A percentile compares a stretch with the other conserved stretches of the same genome.
Evolutionary conservation across 2,329 filamentous ascomycete species (phyloP).

Genomic region (Fusarium gaditjirri): DNA sequence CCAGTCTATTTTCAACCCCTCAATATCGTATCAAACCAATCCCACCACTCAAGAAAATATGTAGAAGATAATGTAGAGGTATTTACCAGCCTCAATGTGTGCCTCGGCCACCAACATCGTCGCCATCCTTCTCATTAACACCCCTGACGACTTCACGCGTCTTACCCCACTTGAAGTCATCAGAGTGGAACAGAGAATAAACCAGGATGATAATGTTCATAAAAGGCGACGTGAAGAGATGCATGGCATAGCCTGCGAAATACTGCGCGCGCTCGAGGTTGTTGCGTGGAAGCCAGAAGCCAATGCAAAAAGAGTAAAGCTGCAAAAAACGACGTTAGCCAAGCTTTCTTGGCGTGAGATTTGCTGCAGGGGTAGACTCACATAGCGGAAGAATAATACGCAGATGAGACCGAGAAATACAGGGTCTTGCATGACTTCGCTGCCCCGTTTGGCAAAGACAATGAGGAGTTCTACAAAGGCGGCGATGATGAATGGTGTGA

Average conservation of each 20-base stretch:
- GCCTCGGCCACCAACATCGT: constrained; percentile 39
- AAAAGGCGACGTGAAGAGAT: constrained; percentile 53
- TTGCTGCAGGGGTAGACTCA: constrained; percentile 45
- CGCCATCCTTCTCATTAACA: constrained; percentile 42
- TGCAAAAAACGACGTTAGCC: constrained; percentile 34
- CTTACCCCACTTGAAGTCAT: constrained; percentile 60
- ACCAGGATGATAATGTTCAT: constrained; percentile 56
- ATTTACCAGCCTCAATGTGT: constrained; percentile 30
- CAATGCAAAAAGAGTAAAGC: constrained; percentile 56
- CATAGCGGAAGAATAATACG: constrained; percentile 53
- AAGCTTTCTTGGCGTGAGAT: constrained; percentile 10
- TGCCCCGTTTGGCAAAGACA: constrained; percentile 48
- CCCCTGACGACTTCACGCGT: constrained; percentile 52
- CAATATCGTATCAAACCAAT: not conserved
- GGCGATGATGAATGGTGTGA: constrained; percentile 57
- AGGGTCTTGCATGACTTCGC: constrained; percentile 48
- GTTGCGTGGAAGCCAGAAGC: constrained; percentile 55
- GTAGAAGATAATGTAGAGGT: not conserved
- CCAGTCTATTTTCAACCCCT: not conserved
- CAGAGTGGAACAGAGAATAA: constrained; percentile 55
- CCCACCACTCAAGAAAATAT: not conserved
- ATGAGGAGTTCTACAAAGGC: constrained; percentile 52
- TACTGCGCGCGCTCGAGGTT: constrained; percentile 53
- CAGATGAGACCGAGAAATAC: constrained; percentile 53
- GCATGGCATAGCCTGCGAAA: constrained; percentile 52